These are phyloP conservation scores for Mycena epipterygia DNA, from an alignment of 768 basidiomycete genomes.

Conservation along the genomic window DNA sequence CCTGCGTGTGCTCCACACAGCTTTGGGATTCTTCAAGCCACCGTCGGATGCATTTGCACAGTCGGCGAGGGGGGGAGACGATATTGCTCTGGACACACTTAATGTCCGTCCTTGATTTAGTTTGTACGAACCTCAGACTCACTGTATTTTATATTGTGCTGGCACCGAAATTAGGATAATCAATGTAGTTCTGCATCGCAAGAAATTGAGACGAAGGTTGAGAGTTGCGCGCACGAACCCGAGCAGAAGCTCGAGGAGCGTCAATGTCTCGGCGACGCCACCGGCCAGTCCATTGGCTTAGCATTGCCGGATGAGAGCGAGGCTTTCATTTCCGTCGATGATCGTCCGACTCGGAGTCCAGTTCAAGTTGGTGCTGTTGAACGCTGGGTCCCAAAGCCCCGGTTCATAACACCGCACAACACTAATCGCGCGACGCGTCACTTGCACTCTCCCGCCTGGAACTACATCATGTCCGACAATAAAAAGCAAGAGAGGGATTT, in stretches of 20 bases:
- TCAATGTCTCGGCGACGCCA: too few species aligned
- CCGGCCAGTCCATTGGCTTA: too few species aligned
- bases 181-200: not conserved
- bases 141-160: slow-evolving; percentile 53
- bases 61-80: slow-evolving; percentile 25
- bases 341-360: too few species aligned
- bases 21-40: slow-evolving; percentile 30
- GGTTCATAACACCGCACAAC: slow-evolving; percentile 50
- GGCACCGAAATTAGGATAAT: slow-evolving; percentile 51
- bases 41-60: slow-evolving; percentile 6
- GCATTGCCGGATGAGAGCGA: too few species aligned
- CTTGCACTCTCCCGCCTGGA: slow-evolving; percentile 55
- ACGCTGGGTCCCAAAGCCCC: slow-evolving; percentile 42
- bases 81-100: slow-evolving; percentile 56
- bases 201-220: not conserved
- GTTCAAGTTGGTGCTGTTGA: slow-evolving; percentile 27
- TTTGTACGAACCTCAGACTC: slow-evolving; percentile 46
- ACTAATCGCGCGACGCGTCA: slow-evolving; percentile 75
- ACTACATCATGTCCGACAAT: slow-evolving; percentile 79
- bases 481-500: slow-evolving; percentile 92
- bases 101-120: slow-evolving; percentile 65
- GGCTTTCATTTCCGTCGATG: too few species aligned
- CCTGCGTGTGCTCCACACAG: slow-evolving; percentile 50
- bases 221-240: too few species aligned
- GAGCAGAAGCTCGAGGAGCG: too few species aligned